These are phyloP conservation scores for Suhomyces canberraensis DNA, from an alignment of 805 yeast genomes.

Conservation along the genomic window DNA sequence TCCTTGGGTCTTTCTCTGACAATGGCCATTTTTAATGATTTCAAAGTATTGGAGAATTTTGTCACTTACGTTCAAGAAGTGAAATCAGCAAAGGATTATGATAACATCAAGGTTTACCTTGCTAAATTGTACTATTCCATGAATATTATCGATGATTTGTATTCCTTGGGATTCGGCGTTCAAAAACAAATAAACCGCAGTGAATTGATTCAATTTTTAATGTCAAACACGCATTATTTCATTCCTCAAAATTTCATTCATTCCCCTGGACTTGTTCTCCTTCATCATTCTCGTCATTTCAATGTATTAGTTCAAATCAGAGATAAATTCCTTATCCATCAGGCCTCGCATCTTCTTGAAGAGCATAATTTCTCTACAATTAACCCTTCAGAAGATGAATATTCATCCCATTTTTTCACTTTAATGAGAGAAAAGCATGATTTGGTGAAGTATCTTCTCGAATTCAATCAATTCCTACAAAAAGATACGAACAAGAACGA, in stretches of 20 bases:
- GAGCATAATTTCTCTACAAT: not conserved
- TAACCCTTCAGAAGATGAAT: conserved; percentile 2
- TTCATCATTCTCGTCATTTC: not conserved
- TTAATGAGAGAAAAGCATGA: conserved; percentile 35
- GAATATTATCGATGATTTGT: conserved; percentile 48
- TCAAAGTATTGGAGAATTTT: conserved; percentile 46
- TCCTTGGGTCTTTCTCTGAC: conserved; percentile 55
- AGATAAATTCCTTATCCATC: conserved; percentile 2
- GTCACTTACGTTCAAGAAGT: conserved; percentile 26
- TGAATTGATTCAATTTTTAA: conserved; percentile 8
- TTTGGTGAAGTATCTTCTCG: conserved; percentile 33
- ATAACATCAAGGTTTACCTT: conserved; percentile 27
- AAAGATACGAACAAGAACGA: conserved; percentile 6
- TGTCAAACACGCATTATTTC: conserved; percentile 12
- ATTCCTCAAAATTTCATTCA: conserved; percentile 14
- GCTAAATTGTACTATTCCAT: conserved; percentile 48
- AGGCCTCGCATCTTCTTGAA: not conserved
- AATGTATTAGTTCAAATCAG: conserved; percentile 13
- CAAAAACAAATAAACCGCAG: conserved; percentile 22
- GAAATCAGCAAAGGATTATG: conserved; percentile 19
- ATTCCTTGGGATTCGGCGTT: conserved; percentile 50
- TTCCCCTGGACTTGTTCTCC: not conserved
- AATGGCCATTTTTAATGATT: conserved; percentile 55
- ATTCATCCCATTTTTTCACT: conserved; percentile 20
- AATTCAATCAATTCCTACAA: conserved; percentile 17